These are phyloP conservation scores for Solanum rostratum DNA, from an alignment of 257 asterid species.

Conservation along the genomic window DNA sequence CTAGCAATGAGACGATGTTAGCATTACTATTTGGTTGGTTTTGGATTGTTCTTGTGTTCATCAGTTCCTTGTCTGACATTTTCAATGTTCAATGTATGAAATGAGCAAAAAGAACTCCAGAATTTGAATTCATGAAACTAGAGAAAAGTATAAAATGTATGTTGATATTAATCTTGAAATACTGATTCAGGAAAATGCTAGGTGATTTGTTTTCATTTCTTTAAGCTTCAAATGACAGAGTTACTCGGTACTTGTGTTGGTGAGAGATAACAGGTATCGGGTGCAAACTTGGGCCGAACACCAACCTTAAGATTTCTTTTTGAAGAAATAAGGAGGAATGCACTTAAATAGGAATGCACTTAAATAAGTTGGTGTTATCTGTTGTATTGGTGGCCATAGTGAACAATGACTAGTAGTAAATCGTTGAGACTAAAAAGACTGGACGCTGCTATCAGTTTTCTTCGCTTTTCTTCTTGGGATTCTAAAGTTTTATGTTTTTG, in stretches of 20 bases:
- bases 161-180: background rate
- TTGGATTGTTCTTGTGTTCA: background rate
- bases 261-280: background rate
- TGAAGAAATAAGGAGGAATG: background rate
- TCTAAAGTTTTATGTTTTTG: background rate
- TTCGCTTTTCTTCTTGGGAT: background rate
- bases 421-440: background rate
- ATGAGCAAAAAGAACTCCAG: background rate
- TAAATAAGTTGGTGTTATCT: too few species aligned
- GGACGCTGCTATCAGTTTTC: background rate
- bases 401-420: background rate
- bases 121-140: background rate
- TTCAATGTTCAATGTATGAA: background rate
- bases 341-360: background rate
- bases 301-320: background rate
- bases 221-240: background rate
- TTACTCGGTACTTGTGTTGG: background rate
- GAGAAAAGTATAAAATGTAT: background rate
- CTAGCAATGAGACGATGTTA: background rate
- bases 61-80: background rate
- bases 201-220: background rate
- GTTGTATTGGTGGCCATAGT: background rate
- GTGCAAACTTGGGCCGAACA: background rate
- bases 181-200: background rate
- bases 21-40: background rate